Evolutionary conservation across 768 basidiomycete genomes (phyloP).

Genomic region (Hebeloma cylindrosporum): DNA sequence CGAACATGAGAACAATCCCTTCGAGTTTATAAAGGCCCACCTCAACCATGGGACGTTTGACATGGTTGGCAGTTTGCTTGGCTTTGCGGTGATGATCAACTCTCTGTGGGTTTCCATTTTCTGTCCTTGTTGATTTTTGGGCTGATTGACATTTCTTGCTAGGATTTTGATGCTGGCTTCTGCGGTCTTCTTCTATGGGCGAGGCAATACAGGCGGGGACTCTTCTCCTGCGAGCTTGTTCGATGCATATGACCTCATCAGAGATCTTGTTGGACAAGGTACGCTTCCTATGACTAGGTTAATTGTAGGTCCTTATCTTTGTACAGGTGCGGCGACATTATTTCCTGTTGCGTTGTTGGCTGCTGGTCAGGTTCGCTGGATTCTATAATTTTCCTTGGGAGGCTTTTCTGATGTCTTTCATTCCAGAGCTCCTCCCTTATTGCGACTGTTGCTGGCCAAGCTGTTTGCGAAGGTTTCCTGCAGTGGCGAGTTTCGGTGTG

Average conservation of each 20-base stretch:
- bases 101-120: slow-evolving; percentile 53
- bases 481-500: slow-evolving; percentile 79
- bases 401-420: background rate
- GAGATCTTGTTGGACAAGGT: slow-evolving; percentile 66
- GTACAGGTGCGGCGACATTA: slow-evolving; percentile 74
- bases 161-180: slow-evolving; percentile 83
- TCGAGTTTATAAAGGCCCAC: slow-evolving; percentile 59
- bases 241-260: slow-evolving; percentile 78
- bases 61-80: slow-evolving; percentile 66
- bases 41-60: slow-evolving; percentile 67
- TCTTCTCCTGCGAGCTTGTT: slow-evolving; percentile 75
- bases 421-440: slow-evolving; percentile 79
- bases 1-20: slow-evolving; percentile 57
- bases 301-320: background rate
- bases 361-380: slow-evolving; percentile 62
- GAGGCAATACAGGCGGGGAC: slow-evolving; percentile 22
- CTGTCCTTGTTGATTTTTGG: slow-evolving; percentile 4
- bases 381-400: background rate
- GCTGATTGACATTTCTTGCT: slow-evolving; percentile 6
- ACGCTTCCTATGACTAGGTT: slow-evolving; percentile 25
- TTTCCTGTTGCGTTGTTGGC: slow-evolving; percentile 87
- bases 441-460: slow-evolving; percentile 88
- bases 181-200: slow-evolving; percentile 72
- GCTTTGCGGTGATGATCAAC: slow-evolving; percentile 88
- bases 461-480: slow-evolving; percentile 87